Evolutionary conservation across 768 basidiomycete species (phyloP).

Genomic region (Mycena venus): DNA sequence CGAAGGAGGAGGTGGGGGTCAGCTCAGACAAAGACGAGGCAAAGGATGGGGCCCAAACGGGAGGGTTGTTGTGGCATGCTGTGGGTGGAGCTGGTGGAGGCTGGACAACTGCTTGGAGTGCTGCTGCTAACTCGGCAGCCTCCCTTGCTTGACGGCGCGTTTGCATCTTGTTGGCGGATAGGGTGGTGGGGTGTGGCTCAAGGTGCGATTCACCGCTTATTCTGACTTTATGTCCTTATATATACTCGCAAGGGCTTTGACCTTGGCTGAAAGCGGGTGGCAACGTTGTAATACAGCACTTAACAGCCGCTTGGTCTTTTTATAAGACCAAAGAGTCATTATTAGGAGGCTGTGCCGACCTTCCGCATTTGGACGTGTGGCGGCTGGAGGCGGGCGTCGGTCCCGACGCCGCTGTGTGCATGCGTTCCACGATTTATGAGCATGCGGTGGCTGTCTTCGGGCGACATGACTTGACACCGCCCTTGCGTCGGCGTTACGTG

Average conservation of each 20-base stretch:
- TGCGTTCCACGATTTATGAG: not conserved
- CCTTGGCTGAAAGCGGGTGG: conserved; percentile 19
- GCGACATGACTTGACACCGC: not conserved
- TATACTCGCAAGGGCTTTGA: conserved; percentile 28
- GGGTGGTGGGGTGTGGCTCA: conserved; percentile 12
- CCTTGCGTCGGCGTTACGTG: not conserved
- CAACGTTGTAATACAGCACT: conserved; percentile 15
- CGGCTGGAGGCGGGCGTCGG: conserved; percentile 14
- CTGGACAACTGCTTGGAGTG: conserved; percentile 10
- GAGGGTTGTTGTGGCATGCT: not conserved
- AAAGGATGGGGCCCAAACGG: not conserved
- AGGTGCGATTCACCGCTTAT: conserved; percentile 17
- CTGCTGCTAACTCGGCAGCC: conserved; percentile 15
- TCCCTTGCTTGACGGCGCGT: conserved; percentile 21
- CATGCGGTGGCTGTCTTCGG: not conserved
- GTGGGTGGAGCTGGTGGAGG: not conserved
- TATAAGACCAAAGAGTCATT: conserved; percentile 25
- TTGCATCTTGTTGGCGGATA: conserved; percentile 22
- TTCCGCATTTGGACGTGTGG: conserved; percentile 21
- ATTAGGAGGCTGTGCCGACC: conserved; percentile 18
- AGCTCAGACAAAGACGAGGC: conserved; percentile 27
- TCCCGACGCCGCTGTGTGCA: not conserved
- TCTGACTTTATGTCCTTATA: conserved; percentile 18
- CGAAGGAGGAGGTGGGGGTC: conserved; percentile 27
- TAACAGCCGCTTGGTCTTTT: not conserved